These are phyloP conservation scores for Colletotrichum tropicale DNA, from an alignment of 2,329 filamentous ascomycete genomes.

Conservation along the genomic window DNA sequence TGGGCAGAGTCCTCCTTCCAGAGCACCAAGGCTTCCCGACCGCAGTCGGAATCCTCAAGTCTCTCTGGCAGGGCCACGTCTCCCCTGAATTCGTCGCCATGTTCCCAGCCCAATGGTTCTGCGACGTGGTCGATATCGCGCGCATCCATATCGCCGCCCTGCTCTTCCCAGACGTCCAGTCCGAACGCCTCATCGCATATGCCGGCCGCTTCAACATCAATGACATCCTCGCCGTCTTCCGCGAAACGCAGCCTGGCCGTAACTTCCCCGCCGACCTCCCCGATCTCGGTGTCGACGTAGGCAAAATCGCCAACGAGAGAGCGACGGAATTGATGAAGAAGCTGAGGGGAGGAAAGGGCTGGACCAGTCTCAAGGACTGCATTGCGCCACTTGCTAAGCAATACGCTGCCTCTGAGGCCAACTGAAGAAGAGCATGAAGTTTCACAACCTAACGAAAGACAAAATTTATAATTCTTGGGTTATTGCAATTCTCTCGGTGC, in stretches of 20 bases:
- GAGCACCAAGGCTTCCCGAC: conserved; percentile 24
- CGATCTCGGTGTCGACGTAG: not conserved
- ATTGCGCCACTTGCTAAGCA: not conserved
- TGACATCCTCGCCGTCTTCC: not conserved
- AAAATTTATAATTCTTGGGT: not conserved
- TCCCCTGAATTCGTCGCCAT: not conserved
- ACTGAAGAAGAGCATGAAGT: not conserved
- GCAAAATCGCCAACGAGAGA: not conserved
- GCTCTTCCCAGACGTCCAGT: not conserved
- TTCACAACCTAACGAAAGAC: not conserved
- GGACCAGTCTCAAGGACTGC: not conserved
- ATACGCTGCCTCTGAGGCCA: not conserved
- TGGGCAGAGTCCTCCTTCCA: conserved; percentile 23
- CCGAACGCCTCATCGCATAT: not conserved
- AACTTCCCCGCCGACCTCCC: not conserved
- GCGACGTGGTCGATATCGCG: conserved; percentile 6
- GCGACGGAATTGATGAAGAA: not conserved
- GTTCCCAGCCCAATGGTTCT: conserved; percentile 9
- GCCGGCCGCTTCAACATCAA: conserved; percentile 2
- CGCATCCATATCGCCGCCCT: conserved; percentile 2
- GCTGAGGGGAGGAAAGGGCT: not conserved
- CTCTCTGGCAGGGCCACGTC: conserved; percentile 25
- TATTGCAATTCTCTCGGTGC: not conserved
- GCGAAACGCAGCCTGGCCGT: not conserved
- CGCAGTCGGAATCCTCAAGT: conserved; percentile 22